These are phyloP conservation scores for Ascochyta viciae-villosae DNA, from an alignment of 2,329 filamentous ascomycete genomes.

Conservation along the genomic window DNA sequence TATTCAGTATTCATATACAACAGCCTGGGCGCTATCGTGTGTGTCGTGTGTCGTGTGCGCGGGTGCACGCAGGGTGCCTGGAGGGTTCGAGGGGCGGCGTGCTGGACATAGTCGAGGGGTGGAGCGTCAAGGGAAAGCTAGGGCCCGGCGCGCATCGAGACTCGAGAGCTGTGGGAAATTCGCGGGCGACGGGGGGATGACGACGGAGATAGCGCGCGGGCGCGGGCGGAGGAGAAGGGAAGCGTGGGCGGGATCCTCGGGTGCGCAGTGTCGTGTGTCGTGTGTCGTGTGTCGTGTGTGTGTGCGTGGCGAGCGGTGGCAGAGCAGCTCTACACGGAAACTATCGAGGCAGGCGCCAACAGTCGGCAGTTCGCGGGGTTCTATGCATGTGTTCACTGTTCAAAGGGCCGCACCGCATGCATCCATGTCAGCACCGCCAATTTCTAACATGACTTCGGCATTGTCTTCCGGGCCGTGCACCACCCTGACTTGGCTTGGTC, in stretches of 20 bases:
- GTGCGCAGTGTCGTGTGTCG: neutral
- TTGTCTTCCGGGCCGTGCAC: neutral
- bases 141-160: slow-evolving; percentile 25
- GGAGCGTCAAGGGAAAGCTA: slow-evolving; percentile 19
- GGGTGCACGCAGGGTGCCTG: slow-evolving; percentile 41
- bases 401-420: slow-evolving; percentile 1
- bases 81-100: slow-evolving; percentile 20
- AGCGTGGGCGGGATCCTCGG: slow-evolving; percentile 20
- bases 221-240: neutral
- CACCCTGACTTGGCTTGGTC: neutral
- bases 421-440: slow-evolving; percentile 7
- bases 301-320: neutral
- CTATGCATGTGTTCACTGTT: slow-evolving; percentile 5
- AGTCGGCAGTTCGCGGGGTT: slow-evolving; percentile 9
- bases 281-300: neutral
- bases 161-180: slow-evolving; percentile 16
- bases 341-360: too few species aligned
- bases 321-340: too few species aligned
- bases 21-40: slow-evolving; percentile 19
- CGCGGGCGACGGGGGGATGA: neutral
- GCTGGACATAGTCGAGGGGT: slow-evolving; percentile 42
- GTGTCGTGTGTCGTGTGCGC: slow-evolving; percentile 21
- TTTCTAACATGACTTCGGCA: neutral
- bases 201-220: slow-evolving; percentile 22
- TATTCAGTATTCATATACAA: too few species aligned